phyloP scores from a whole-genome alignment of 257 asterid genomes.

The Vinca minor region DNA sequence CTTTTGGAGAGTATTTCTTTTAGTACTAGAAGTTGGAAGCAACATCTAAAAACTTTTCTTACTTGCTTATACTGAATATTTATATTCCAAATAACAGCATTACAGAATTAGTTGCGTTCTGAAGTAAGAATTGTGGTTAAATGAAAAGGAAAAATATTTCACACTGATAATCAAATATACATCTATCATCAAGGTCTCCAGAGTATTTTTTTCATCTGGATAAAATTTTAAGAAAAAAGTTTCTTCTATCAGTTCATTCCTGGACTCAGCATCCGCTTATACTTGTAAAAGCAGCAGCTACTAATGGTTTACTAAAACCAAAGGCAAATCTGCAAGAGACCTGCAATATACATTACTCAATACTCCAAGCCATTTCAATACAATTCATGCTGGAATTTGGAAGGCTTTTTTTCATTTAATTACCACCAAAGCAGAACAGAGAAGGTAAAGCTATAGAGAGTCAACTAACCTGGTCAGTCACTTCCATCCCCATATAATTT shows the following conservation, averaged over 20 bases:
- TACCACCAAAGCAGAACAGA: neutral
- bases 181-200: neutral
- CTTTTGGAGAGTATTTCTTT: neutral
- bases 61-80: neutral
- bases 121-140: neutral
- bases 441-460: neutral
- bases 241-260: neutral
- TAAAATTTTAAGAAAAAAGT: neutral
- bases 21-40: neutral
- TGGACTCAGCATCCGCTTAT: neutral
- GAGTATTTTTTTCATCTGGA: neutral
- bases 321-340: neutral
- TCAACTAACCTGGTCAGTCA: slow-evolving; percentile 65
- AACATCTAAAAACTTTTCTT: neutral
- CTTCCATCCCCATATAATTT: slow-evolving; percentile 93
- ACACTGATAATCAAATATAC: neutral
- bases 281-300: neutral
- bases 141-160: no score
- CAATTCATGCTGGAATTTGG: neutral
- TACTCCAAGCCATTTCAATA: neutral
- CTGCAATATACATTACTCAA: neutral
- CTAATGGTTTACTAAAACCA: neutral
- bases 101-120: neutral
- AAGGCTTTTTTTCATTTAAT: neutral
- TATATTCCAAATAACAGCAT: neutral